Evolutionary conservation across 1,284 basidiomycete species (phyloP), one percentile per base, ranked within the genome.

Genomic region (Cystobasidium sp.): DNA sequence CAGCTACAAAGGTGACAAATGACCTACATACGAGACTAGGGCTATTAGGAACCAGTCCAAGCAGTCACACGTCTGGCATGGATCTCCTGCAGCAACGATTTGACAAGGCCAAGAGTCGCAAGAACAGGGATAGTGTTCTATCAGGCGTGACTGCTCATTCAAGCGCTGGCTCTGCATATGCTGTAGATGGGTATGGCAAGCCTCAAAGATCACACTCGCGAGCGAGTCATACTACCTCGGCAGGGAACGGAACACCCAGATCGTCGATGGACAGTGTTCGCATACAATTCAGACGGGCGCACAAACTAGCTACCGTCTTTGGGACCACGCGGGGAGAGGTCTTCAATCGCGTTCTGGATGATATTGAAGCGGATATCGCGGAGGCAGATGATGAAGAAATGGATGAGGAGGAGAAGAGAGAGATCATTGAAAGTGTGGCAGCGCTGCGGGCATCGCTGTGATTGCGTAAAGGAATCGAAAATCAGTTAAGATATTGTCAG

Each of bases 241-340:
- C 18, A n/a, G 64, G 20, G 9, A 49, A 8, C 9, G 64, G 64
- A 4, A 66, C 64, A 14, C 49, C 55, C 18, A 41, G 68, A 3
- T 69, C 68, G n/a, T 69, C 68, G 55, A 71, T 71, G 69, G 69
- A 71, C 41, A 71, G 69, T 31, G 69, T 71, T 18, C 69, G 69
- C 10, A 24, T 71, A 5, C 69, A 71, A 22, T 71, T 71, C 51
- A 51, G 41, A 39, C 46, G 69, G 22, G 69, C 69, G n/a, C 69
- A 71, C 51, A 71, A 71, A 51, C 61, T 71, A 10, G 69, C 69
- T 7, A 58, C 46, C 6, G 61, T 71, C 10, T 64, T 71, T 47
- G 69, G 69, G 1, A 71, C 69, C 3, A 71, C 69, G 41, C 44
- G 69, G 12, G 69, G 69, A 16, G 69, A 71, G 39, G 61, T 71